These are phyloP conservation scores for Boletus reticulatus DNA, from an alignment of 768 basidiomycete species.

Conservation along the genomic window DNA sequence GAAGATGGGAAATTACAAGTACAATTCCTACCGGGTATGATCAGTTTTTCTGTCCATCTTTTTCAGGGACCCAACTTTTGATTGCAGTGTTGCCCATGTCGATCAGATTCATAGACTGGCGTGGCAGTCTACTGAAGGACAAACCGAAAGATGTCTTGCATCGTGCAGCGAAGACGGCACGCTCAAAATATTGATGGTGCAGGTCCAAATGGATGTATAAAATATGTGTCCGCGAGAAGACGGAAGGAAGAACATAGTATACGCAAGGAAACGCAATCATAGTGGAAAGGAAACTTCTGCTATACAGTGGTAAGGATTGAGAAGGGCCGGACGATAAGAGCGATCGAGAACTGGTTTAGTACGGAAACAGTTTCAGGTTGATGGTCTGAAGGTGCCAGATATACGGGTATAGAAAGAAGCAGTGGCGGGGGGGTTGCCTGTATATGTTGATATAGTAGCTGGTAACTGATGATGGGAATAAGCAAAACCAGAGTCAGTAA, in stretches of 20 bases:
- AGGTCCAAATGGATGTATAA: conserved; percentile 53
- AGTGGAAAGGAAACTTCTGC: conserved; percentile 34
- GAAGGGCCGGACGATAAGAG: conserved; percentile 40
- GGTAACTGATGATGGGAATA: conserved; percentile 40
- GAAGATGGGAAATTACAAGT: conserved; percentile 46
- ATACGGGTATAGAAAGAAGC: conserved; percentile 69
- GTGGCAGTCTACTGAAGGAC: conserved; percentile 59
- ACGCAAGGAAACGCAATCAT: conserved; percentile 19
- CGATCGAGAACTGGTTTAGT: conserved; percentile 34
- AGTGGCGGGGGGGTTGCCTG: conserved; percentile 34
- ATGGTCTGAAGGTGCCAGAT: conserved; percentile 42
- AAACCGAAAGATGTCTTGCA: conserved; percentile 55
- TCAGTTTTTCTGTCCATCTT: not conserved
- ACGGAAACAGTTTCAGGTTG: conserved; percentile 61
- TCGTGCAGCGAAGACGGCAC: conserved; percentile 93
- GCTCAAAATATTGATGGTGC: conserved; percentile 72
- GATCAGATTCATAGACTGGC: conserved; percentile 76
- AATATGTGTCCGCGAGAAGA: conserved; percentile 33
- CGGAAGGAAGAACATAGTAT: conserved; percentile 24
- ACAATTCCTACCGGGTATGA: conserved; percentile 54
- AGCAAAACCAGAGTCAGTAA: conserved; percentile 31
- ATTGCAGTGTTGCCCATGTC: conserved; percentile 65
- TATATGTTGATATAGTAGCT: conserved; percentile 50
- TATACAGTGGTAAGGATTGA: conserved; percentile 65
- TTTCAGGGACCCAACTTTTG: not conserved